Evolutionary conservation across 352 stramenopile genomes (phyloP), one percentile per base, ranked within the genome.

Genomic region (Pythium pyrilobum): DNA sequence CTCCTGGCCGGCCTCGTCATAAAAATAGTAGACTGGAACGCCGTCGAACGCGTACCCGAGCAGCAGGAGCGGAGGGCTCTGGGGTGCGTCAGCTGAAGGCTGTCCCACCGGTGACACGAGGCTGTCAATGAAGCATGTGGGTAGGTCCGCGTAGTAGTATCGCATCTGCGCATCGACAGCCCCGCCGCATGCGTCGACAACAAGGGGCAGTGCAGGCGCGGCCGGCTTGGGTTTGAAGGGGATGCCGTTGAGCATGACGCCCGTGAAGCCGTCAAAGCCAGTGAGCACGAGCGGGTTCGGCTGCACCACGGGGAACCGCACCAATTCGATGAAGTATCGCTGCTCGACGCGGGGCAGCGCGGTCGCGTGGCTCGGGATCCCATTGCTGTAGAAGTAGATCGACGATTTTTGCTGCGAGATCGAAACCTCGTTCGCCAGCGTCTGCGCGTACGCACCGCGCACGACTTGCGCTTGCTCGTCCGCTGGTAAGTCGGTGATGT

Each of bases 41-140:
- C 79, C 79, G 56, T 90, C 79, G 8, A 90, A 69, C 0, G 73
- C 75, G 25, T 84, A 90, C 2, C 71, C 79, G 6, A 90, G 39
- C 21, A 76, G 46, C 2, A 67, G 38, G 8, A 76, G 79, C 34
- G 64, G 38, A 20, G 32, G 42, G 5, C 38, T 45, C 9, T 31
- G n/a, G 2, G 15, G 28, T 9, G 16, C 4, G n/a, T 8, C 31
- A 15, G 15, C 15, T 6, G 9, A 8, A 6, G 31, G 9, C 9
- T 37, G n/a, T 11, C 13, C 42, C 13, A 13, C 52, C 4, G 46
- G 39, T 10, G 68, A 38, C 3, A 58, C 38, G 13, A 57, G 34
- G 15, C 6, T 27, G 33, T 23, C 23, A 6, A 87, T 56, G 27
- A 69, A 81, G 52, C 79, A 90, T 0, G 38, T 66, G 0, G 77